Percentiles rank a stretch among this genome's conserved stretches.
Evolutionary conservation across 805 yeast species (phyloP).

Genomic region (Priceomyces fermenticarens): DNA sequence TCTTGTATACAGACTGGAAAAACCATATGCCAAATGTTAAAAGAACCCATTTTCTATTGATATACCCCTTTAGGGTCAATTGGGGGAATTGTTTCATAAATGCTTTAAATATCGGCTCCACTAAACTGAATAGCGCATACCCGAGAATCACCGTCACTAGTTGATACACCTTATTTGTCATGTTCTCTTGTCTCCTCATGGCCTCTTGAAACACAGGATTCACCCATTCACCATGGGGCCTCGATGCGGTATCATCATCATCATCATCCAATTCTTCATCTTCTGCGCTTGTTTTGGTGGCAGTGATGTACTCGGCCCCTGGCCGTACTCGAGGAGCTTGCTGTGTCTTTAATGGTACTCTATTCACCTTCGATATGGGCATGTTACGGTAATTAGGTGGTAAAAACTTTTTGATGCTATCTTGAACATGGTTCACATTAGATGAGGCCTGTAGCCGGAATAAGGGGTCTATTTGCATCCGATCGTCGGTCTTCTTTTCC

Average conservation of each 20-base stretch:
- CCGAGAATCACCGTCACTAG: slow-evolving; percentile 13
- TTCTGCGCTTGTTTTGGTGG: slow-evolving; percentile 2
- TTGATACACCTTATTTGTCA: slow-evolving; percentile 33
- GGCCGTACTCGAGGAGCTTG: background rate
- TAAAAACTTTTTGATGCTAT: slow-evolving; percentile 24
- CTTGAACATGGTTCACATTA: slow-evolving; percentile 18
- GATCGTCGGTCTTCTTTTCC: background rate
- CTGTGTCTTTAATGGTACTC: slow-evolving; percentile 10
- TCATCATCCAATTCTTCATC: slow-evolving; percentile 11
- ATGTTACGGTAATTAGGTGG: slow-evolving; percentile 17
- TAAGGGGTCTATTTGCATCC: slow-evolving; percentile 14
- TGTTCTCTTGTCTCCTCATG: slow-evolving; percentile 41
- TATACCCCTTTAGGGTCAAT: too few relatives aligned
- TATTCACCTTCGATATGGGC: slow-evolving; percentile 1
- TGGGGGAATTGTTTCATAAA: background rate
- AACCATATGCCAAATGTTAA: background rate
- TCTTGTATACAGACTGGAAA: slow-evolving; percentile 20
- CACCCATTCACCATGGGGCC: slow-evolving; percentile 32
- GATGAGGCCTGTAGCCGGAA: slow-evolving; percentile 32
- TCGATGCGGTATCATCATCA: background rate
- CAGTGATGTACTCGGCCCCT: background rate
- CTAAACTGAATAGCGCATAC: background rate
- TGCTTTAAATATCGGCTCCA: background rate
- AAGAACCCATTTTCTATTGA: background rate
- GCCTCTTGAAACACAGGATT: slow-evolving; percentile 46